A percentile compares a stretch with the other conserved stretches of the same genome.
These are phyloP conservation scores for Lantana camara DNA, from an alignment of 257 asterid species.

Conservation along the genomic window DNA sequence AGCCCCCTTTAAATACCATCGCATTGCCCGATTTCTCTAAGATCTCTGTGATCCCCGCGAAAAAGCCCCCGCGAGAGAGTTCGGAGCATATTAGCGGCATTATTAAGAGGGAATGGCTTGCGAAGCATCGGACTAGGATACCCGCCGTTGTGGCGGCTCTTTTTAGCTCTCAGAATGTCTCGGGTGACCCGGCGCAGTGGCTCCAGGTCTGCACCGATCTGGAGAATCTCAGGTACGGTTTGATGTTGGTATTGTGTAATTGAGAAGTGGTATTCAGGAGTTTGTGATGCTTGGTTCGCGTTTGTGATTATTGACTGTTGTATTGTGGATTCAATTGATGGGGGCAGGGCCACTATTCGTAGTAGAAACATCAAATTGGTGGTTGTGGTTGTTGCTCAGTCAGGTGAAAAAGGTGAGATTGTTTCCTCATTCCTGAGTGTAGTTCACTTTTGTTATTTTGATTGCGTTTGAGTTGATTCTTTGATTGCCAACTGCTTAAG, in stretches of 20 bases:
- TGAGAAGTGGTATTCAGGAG: conserved; percentile 11
- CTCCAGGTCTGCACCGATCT: conserved; percentile 92
- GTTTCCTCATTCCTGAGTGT: conserved; percentile 16
- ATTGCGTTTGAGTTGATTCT: conserved; percentile 16
- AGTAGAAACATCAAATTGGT: conserved; percentile 86
- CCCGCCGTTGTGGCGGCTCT: conserved; percentile 90
- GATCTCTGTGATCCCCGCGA: conserved; percentile 65
- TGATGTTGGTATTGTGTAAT: neutral
- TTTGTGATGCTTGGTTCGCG: neutral
- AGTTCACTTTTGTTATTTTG: neutral
- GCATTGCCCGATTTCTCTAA: conserved; percentile 96
- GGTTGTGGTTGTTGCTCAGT: conserved; percentile 67
- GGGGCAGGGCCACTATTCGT: conserved; percentile 62
- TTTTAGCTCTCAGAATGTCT: conserved; percentile 64
- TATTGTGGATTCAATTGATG: conserved; percentile 6
- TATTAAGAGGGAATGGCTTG: conserved; percentile 76
- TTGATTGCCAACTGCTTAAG: neutral
- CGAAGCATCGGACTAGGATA: conserved; percentile 90
- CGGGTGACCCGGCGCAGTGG: conserved; percentile 97
- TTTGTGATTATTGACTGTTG: neutral
- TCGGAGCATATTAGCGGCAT: conserved; percentile 57
- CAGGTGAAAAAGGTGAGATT: conserved; percentile 64
- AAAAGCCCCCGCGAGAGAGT: conserved; percentile 50
- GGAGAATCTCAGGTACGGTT: conserved; percentile 78
- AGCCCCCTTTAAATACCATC: conserved; percentile 85